Evolutionary conservation across 2,329 filamentous ascomycete species (phyloP), one percentile per base, ranked within the genome.

Genomic region (Trichothecium sympodiale): DNA sequence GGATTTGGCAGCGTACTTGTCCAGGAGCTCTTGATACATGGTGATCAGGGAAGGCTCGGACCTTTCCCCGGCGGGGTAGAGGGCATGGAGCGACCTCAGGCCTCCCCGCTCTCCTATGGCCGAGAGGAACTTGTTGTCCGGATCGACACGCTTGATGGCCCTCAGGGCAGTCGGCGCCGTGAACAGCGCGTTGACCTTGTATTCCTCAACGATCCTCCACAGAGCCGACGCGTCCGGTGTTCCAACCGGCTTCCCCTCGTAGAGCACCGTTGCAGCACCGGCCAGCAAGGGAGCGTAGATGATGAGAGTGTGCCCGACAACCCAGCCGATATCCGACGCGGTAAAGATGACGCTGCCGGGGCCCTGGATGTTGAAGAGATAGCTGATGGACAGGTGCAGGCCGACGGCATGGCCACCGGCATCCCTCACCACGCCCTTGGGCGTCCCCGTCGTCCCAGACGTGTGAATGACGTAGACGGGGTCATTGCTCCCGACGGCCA

Each of bases 391-490:
- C 23, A 94, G 65, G 44, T 87, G 77, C 20, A 95, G 62, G 0
- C 86, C 86, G 1, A 94, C 88, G 1, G 85, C 86, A 55, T 94
- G 86, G 2, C 88, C 88, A 3, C 82, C 87, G 2, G 84, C 83
- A 51, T 91, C 80, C 29, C 88, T 71, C 13, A 91, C 55, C 0
- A 94, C 85, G 1, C 86, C 86, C 58, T 94, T 94, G 0, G 86
- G 86, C 7, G 77, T 56, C 2, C 85, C 85, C 0, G 85, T 93
- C 0, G 86, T 93, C 10, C 85, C 78, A 34, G 79, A 85, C 1
- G 86, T 94, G 53, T 94, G 89, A 39, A 94, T 93, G 46, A 93
- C 83, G 56, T 95, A 94, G n/a, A 94, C 61, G 1, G 74, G 74
- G 46, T 94, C 86, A 7, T 72, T 78, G 35, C 83, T 84, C 43